Percentiles rank a stretch among this genome's conserved stretches.
Conservation (phyloP, 2,329 filamentous ascomycete genomes). For the Beauveria sp. region DNA sequence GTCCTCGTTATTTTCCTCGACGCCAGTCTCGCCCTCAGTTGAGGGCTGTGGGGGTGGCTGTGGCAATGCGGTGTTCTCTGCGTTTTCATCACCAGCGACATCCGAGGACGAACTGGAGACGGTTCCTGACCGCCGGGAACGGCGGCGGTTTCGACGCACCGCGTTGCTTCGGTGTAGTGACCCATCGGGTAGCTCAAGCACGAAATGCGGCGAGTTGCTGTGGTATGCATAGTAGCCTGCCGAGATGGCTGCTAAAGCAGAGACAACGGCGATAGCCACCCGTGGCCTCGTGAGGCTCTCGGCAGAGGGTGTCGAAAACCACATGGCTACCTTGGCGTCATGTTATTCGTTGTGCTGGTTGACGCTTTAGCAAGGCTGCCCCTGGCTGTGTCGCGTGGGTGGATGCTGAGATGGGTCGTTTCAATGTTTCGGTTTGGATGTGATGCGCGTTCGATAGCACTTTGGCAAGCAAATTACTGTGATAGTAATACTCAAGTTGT, state of each 20-base stretch:
- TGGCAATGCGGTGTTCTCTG: slow-evolving; percentile 22
- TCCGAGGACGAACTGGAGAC: slow-evolving; percentile 36
- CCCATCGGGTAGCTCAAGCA: slow-evolving; percentile 17
- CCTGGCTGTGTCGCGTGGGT: neutral
- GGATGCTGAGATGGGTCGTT: neutral
- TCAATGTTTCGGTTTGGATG: neutral
- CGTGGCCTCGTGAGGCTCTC: slow-evolving; percentile 49
- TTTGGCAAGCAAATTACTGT: neutral
- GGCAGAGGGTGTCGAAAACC: slow-evolving; percentile 40
- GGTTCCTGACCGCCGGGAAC: slow-evolving; percentile 27
- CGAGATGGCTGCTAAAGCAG: slow-evolving; percentile 48
- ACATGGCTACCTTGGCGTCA: slow-evolving; percentile 35
- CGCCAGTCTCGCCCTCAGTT: slow-evolving; percentile 29
- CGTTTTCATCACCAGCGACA: slow-evolving; percentile 38
- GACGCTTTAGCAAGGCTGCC: neutral
- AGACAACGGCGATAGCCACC: slow-evolving; percentile 47
- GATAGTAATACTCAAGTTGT: neutral
- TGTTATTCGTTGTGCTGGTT: slow-evolving; percentile 17
- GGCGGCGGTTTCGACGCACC: slow-evolving; percentile 42
- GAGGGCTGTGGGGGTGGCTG: slow-evolving; percentile 16
- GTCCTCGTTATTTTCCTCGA: slow-evolving; percentile 32
- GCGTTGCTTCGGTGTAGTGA: slow-evolving; percentile 60
- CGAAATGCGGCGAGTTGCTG: slow-evolving; percentile 22
- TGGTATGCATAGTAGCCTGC: slow-evolving; percentile 52
- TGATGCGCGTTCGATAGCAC: neutral